Conservation (phyloP, 768 basidiomycete species). For the Clitopilus passeckerianus region DNA sequence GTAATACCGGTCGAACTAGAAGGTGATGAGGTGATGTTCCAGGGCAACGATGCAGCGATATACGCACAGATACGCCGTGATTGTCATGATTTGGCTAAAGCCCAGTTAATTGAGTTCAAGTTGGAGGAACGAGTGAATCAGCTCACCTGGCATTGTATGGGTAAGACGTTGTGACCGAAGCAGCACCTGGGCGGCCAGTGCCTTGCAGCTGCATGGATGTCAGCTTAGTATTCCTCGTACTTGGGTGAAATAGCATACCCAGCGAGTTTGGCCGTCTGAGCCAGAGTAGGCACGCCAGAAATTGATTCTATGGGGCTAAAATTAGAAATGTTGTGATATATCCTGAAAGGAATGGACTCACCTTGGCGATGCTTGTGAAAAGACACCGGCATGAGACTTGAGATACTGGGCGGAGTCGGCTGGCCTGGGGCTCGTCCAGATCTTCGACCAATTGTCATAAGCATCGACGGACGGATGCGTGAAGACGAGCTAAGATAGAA, state of each 20-base stretch:
- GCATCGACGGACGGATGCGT: conserved; percentile 58
- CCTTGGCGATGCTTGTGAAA: conserved; percentile 53
- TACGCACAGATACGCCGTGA: conserved; percentile 53
- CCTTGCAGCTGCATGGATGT: conserved; percentile 45
- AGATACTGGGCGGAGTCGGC: conserved; percentile 56
- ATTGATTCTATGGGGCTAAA: conserved; percentile 36
- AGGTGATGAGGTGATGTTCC: not conserved
- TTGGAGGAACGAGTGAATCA: not conserved
- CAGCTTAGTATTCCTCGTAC: not conserved
- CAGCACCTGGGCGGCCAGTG: conserved; percentile 57
- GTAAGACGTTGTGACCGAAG: conserved; percentile 40
- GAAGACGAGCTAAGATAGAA: conserved; percentile 43
- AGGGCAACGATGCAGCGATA: not conserved
- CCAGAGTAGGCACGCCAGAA: conserved; percentile 56
- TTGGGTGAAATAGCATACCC: conserved; percentile 23
- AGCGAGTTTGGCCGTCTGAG: conserved; percentile 42
- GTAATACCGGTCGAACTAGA: conserved; percentile 52
- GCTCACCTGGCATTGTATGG: conserved; percentile 43
- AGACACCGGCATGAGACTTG: conserved; percentile 44
- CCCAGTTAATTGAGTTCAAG: not conserved
- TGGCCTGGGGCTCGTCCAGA: conserved; percentile 48
- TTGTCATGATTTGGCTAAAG: conserved; percentile 49
- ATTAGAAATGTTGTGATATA: too few relatives aligned
- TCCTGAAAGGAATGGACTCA: conserved; percentile 12
- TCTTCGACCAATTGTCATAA: conserved; percentile 62